phyloP scores from a whole-genome alignment of 2,329 filamentous ascomycete genomes.

The Colletotrichum gigasporum region DNA sequence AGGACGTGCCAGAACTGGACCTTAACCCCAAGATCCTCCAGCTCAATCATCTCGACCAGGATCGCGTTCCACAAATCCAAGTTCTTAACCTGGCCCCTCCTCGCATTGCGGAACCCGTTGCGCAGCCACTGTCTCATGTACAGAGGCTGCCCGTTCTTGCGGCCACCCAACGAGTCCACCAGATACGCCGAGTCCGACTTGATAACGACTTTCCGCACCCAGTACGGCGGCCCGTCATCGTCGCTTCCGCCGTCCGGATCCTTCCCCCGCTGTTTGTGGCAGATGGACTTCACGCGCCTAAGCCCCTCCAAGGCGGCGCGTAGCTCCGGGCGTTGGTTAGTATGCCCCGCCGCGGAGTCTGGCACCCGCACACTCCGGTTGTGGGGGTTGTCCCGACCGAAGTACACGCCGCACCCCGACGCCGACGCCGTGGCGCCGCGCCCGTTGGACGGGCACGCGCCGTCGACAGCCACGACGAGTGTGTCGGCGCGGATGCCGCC shows the following conservation, averaged over 20 bases:
- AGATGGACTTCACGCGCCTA: too few relatives aligned
- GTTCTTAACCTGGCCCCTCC: slow-evolving; percentile 8
- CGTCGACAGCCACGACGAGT: not conserved
- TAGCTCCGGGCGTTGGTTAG: too few relatives aligned
- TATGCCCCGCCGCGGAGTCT: too few relatives aligned
- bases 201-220: too few relatives aligned
- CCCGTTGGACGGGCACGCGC: not conserved
- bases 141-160: not conserved
- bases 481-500: not conserved
- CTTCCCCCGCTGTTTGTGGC: too few relatives aligned
- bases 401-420: too few relatives aligned
- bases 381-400: too few relatives aligned
- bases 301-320: too few relatives aligned
- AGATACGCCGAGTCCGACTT: slow-evolving; percentile 11
- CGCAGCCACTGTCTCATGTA: slow-evolving; percentile 5
- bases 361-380: too few relatives aligned
- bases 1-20: slow-evolving; percentile 34
- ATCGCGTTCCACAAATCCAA: not conserved
- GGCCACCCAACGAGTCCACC: not conserved
- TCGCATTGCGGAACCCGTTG: slow-evolving; percentile 1
- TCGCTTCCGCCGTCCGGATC: too few relatives aligned
- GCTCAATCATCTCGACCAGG: not conserved
- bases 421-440: too few relatives aligned
- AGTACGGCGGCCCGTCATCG: too few relatives aligned
- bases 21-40: slow-evolving; percentile 6